phyloP scores from a whole-genome alignment of 305 asterid species.

The Caryopteris hybrid region DNA sequence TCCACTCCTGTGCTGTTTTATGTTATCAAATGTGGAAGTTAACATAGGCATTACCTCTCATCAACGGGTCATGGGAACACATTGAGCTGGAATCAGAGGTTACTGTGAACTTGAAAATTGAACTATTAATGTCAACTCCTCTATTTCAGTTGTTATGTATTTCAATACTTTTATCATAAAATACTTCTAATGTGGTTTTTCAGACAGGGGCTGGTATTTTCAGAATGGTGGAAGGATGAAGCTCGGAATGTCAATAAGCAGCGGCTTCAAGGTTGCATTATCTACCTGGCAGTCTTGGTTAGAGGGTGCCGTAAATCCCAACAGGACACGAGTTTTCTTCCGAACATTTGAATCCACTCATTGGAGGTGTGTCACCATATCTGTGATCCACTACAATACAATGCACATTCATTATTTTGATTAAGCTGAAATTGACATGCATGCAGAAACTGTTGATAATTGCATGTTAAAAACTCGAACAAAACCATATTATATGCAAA shows the following conservation, averaged over 20 bases:
- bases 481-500: too few species aligned
- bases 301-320: constrained; percentile 53
- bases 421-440: neutral
- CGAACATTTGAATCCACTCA: constrained; percentile 89
- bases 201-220: constrained; percentile 98
- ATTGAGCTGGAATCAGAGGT: neutral
- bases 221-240: constrained; percentile 77
- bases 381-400: neutral
- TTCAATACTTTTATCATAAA: neutral
- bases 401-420: neutral
- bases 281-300: constrained; percentile 83
- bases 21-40: neutral
- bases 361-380: constrained; percentile 75
- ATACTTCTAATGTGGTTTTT: constrained; percentile 46
- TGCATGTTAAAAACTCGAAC: neutral
- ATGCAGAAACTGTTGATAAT: neutral
- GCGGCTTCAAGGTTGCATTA: constrained; percentile 61
- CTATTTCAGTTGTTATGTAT: constrained; percentile 2
- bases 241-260: constrained; percentile 76
- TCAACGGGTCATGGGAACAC: neutral
- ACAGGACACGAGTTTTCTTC: constrained; percentile 69
- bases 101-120: neutral
- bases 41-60: too few species aligned
- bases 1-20: neutral
- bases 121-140: neutral